A percentile compares a stretch with the other conserved stretches of the same genome.
Conservation (phyloP, 768 basidiomycete species). For the Pisolithus microcarpus region DNA sequence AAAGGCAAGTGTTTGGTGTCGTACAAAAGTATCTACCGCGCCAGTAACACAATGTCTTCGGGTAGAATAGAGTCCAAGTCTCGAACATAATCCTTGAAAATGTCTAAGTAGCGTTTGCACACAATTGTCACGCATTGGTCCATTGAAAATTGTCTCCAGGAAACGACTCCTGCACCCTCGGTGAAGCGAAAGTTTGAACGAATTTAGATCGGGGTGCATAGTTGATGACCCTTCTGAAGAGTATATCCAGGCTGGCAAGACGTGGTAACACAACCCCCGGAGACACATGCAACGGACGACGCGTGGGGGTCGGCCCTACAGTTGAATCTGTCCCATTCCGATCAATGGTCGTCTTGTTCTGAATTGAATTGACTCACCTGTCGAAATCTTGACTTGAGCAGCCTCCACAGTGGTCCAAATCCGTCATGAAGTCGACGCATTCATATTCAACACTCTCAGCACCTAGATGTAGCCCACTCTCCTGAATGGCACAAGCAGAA, state of each 20-base stretch:
- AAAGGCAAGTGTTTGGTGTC: background rate
- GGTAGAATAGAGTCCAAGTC: background rate
- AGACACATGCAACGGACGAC: conserved; percentile 20
- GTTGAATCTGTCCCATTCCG: conserved; percentile 14
- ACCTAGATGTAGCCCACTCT: conserved; percentile 3
- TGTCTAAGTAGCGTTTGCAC: background rate
- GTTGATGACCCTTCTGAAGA: conserved; percentile 7
- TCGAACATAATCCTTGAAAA: background rate
- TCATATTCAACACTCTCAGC: conserved; percentile 16
- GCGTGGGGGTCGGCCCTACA: conserved; percentile 20
- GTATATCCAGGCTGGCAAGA: conserved; percentile 22
- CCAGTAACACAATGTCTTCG: too few species aligned
- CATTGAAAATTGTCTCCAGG: background rate
- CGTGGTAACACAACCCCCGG: conserved; percentile 18
- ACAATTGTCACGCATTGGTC: background rate
- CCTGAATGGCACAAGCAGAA: conserved; percentile 16
- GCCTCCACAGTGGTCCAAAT: conserved; percentile 26
- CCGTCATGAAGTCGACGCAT: conserved; percentile 23
- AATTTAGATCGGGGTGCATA: conserved; percentile 10
- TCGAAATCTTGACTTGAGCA: conserved; percentile 19
- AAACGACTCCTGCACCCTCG: background rate
- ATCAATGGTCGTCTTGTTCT: background rate
- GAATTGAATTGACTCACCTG: conserved; percentile 1
- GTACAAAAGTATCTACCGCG: too few species aligned
- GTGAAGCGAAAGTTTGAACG: background rate